Evolutionary conservation across 169 alveolate genomes (phyloP).

Genomic region (Cystoisospora suis): DNA sequence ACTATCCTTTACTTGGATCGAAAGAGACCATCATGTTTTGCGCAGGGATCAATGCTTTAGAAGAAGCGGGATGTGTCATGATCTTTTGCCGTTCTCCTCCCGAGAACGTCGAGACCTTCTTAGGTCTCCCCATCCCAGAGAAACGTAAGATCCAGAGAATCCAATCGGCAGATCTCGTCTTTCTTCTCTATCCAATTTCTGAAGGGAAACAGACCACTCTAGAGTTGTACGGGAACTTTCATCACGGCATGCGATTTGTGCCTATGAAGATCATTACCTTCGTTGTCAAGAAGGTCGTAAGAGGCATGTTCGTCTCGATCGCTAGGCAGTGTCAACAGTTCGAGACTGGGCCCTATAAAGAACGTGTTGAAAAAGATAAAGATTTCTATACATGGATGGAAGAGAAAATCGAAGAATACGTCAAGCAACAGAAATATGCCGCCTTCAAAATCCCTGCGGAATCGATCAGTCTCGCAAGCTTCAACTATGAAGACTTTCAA

Average conservation of each 20-base stretch:
- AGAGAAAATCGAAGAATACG: slow-evolving; percentile 31
- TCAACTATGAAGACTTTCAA: slow-evolving; percentile 55
- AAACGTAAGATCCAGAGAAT: slow-evolving; percentile 69
- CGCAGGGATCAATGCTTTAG: slow-evolving; percentile 74
- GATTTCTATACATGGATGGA: slow-evolving; percentile 73
- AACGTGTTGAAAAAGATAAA: slow-evolving; percentile 51
- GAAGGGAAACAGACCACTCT: slow-evolving; percentile 73
- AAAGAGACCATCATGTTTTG: slow-evolving; percentile 73
- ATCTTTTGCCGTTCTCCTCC: slow-evolving; percentile 74
- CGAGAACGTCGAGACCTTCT: slow-evolving; percentile 47
- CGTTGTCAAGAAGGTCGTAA: slow-evolving; percentile 71
- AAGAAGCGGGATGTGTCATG: slow-evolving; percentile 76
- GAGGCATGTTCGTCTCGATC: slow-evolving; percentile 72
- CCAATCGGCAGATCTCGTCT: slow-evolving; percentile 70
- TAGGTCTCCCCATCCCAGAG: slow-evolving; percentile 30
- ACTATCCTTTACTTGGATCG: slow-evolving; percentile 75
- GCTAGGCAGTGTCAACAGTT: slow-evolving; percentile 69
- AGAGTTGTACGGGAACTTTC: slow-evolving; percentile 68
- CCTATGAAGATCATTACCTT: slow-evolving; percentile 70
- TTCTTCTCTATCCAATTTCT: slow-evolving; percentile 69
- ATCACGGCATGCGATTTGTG: slow-evolving; percentile 70
- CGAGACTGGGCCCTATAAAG: slow-evolving; percentile 62
- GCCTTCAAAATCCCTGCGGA: slow-evolving; percentile 19
- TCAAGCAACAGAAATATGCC: not conserved
- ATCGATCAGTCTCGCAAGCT: slow-evolving; percentile 37